These are phyloP conservation scores for Chimonanthus praecox DNA, from an alignment of 164 flowering plant genomes.

Conservation along the genomic window DNA sequence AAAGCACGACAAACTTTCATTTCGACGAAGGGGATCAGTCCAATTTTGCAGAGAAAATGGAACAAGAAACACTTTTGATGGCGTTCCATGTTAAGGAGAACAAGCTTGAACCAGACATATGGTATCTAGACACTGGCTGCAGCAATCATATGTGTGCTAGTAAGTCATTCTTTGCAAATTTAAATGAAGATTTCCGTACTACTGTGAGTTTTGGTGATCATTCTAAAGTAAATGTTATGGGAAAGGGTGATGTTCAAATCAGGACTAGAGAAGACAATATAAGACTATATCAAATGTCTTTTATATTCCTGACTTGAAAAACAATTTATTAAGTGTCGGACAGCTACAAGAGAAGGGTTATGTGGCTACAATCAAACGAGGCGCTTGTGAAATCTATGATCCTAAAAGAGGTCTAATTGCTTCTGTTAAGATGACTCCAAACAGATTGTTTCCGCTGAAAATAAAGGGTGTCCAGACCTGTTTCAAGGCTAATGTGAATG, in stretches of 20 bases:
- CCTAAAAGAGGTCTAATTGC: too few species aligned
- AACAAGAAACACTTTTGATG: too few species aligned
- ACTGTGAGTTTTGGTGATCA: too few species aligned
- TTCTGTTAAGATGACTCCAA: not conserved
- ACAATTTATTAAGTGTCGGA: constrained; percentile 6
- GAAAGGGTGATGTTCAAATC: constrained; percentile 1
- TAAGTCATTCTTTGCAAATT: too few species aligned
- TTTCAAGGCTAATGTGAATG: too few species aligned
- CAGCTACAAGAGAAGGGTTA: constrained; percentile 8
- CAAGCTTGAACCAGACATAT: too few species aligned
- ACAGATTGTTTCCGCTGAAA: not conserved
- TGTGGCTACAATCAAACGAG: not conserved
- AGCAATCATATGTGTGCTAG: too few species aligned
- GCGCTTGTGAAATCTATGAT: too few species aligned
- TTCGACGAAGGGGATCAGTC: not conserved
- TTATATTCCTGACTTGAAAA: constrained; percentile 13
- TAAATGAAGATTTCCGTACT: too few species aligned
- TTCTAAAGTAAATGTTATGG: not conserved
- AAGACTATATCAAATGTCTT: constrained; percentile 15
- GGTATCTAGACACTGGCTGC: too few species aligned
- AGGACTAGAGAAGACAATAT: not conserved
- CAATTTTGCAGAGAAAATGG: not conserved
- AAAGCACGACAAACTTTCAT: too few species aligned
- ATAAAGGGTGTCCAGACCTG: not conserved
- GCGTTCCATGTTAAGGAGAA: too few species aligned